phyloP scores from a whole-genome alignment of 1,139 yeast species.

The Pichia cactophila region DNA sequence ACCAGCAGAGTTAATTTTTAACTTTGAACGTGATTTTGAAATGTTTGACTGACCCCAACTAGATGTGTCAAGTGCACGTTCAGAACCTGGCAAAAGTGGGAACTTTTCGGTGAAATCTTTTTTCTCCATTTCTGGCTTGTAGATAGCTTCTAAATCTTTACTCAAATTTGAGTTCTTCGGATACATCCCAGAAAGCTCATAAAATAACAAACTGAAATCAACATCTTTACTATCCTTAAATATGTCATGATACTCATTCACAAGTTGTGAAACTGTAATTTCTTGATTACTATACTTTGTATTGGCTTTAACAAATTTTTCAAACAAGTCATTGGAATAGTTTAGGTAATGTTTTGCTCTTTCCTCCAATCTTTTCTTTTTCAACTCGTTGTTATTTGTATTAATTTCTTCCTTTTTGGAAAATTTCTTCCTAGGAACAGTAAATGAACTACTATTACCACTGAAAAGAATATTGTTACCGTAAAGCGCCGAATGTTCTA shows the following conservation, averaged over 20 bases:
- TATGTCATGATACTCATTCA: slow-evolving; percentile 42
- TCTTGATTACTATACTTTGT: slow-evolving; percentile 37
- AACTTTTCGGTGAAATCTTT: slow-evolving; percentile 34
- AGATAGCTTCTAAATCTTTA: slow-evolving; percentile 26
- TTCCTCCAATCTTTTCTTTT: slow-evolving; percentile 65
- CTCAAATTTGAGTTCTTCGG: slow-evolving; percentile 33
- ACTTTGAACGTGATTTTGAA: slow-evolving; percentile 5
- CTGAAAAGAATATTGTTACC: slow-evolving; percentile 36
- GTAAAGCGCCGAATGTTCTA: slow-evolving; percentile 61
- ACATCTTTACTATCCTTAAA: slow-evolving; percentile 39
- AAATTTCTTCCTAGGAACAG: slow-evolving; percentile 25
- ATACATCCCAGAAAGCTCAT: slow-evolving; percentile 51
- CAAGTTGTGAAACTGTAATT: slow-evolving; percentile 43
- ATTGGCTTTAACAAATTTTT: slow-evolving; percentile 45
- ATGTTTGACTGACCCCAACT: slow-evolving; percentile 20
- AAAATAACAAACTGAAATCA: slow-evolving; percentile 46
- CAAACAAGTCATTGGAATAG: slow-evolving; percentile 42
- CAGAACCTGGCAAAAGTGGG: slow-evolving; percentile 45
- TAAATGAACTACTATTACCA: slow-evolving; percentile 54
- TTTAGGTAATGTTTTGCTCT: slow-evolving; percentile 74
- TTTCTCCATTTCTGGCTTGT: slow-evolving; percentile 15
- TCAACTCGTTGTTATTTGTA: slow-evolving; percentile 21
- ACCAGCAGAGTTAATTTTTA: background rate
- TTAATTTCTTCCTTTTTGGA: background rate
- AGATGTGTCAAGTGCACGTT: slow-evolving; percentile 5